phyloP scores from a whole-genome alignment of 345 rosid genomes.

The Citrus unshiu region DNA sequence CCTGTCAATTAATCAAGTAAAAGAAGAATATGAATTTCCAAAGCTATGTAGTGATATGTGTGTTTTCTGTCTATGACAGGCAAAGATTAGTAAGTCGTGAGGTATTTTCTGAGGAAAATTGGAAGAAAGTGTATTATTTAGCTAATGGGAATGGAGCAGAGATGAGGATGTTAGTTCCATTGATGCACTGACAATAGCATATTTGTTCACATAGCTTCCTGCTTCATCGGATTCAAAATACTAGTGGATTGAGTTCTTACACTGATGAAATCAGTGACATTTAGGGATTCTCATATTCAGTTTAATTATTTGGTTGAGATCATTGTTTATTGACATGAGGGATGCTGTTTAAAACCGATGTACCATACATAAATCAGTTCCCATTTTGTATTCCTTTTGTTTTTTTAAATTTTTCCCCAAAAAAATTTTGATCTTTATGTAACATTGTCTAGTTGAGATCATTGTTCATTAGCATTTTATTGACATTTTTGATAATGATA shows the following conservation, averaged over 20 bases:
- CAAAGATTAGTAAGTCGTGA: constrained; percentile 77
- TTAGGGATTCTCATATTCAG: background rate
- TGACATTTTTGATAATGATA: background rate
- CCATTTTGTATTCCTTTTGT: background rate
- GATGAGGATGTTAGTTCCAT: constrained; percentile 69
- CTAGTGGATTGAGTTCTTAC: background rate
- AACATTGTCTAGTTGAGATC: background rate
- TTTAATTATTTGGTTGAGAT: background rate
- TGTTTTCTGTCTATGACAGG: constrained; percentile 34
- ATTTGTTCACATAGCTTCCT: background rate
- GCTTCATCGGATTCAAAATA: background rate
- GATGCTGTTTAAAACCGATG: background rate
- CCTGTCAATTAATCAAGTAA: background rate
- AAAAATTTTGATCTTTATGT: background rate
- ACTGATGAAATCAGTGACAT: background rate
- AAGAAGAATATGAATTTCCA: background rate
- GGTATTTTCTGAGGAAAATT: constrained; percentile 74
- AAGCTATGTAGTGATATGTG: background rate
- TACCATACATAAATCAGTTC: background rate
- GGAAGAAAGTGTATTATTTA: constrained; percentile 78
- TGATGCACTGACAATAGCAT: constrained; percentile 47
- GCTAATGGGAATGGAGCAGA: constrained; percentile 92
- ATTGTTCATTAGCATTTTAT: background rate
- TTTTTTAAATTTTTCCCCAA: too few species aligned
- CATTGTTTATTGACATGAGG: background rate